Conservation (phyloP, 306 rosid genomes). For the Dalbergia oliveri region DNA sequence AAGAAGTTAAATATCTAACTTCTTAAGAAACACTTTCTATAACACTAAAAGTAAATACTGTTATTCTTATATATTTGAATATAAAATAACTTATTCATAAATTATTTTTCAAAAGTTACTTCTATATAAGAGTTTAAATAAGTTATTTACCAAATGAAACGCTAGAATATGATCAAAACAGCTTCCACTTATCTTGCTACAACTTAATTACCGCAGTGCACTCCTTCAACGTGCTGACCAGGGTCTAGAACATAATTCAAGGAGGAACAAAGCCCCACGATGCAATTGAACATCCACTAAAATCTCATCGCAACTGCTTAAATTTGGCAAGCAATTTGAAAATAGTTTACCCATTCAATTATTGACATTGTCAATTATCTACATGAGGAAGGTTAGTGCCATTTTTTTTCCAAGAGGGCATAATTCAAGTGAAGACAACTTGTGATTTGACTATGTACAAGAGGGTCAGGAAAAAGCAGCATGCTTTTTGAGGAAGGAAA, state of each 20-base stretch:
- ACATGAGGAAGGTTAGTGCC: slow-evolving; percentile 51
- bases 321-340: slow-evolving; percentile 37
- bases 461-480: slow-evolving; percentile 45
- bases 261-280: background rate
- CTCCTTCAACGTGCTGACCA: background rate
- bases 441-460: slow-evolving; percentile 48
- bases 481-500: slow-evolving; percentile 38
- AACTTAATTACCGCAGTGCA: background rate
- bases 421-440: slow-evolving; percentile 38
- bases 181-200: no score
- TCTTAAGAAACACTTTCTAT: no score
- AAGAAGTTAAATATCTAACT: no score
- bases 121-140: no score
- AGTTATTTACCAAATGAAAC: no score
- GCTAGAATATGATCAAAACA: no score
- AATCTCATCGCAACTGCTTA: slow-evolving; percentile 2
- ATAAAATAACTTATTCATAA: no score
- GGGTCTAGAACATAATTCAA: slow-evolving; percentile 10
- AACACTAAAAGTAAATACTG: no score
- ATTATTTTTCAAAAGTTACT: no score
- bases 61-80: no score
- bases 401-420: slow-evolving; percentile 29
- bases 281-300: slow-evolving; percentile 4
- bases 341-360: slow-evolving; percentile 53
- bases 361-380: slow-evolving; percentile 49